Base-by-base conservation (phyloP, 192 early-diverging fungal genomes). In the Coemansia sp. region DNA sequence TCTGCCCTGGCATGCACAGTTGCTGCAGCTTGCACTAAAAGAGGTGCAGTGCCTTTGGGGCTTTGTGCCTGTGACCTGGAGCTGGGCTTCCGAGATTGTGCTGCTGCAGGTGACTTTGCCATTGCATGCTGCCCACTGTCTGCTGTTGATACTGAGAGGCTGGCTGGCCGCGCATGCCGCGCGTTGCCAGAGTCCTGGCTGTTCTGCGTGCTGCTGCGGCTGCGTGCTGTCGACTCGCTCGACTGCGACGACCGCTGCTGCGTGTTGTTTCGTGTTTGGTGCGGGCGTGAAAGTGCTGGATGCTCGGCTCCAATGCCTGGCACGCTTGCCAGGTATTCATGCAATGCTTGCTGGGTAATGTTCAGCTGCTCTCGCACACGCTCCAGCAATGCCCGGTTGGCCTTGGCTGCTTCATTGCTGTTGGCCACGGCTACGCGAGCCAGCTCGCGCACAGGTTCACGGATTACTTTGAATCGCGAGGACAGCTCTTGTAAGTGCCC, bases 401-500 rank as follows among this genome's bases (percentile, higher is more conserved):
- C 30, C 12, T 55, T 21, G 6, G 38, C 53, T 14, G 51, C 37
- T 7, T 30, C 19, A 15, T 45, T 15, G 26, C 37, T 15, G 18
- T 38, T 33, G 15, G 43, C 35, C 7, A 48, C 50, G 6, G 67
- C 61, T 15, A 35, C 44, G 49, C 73, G 67, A 46, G 65, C 44
- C 5, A 77, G 55, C 30, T 77, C 67, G 67, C 73, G 67, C 35
- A 70, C 53, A 0, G 67, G 73, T 53, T 77, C 73, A 21, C 67
- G 67, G 11, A 70, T 47, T 18, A 50, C 55, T 38, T 65, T 70
- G 50, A 77, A 50, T 42, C 52, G 59, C n/a, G 56, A 37, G 2
- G 73, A 77, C 5, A 77, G 51, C 26, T 66, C 66, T 8, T 66
- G 63, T 37, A 77, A 44, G 21, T 42, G 41, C 28, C 53, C 42